Conservation (phyloP, 129 eudicot genomes). For the Gnaphalium uliginosum region DNA sequence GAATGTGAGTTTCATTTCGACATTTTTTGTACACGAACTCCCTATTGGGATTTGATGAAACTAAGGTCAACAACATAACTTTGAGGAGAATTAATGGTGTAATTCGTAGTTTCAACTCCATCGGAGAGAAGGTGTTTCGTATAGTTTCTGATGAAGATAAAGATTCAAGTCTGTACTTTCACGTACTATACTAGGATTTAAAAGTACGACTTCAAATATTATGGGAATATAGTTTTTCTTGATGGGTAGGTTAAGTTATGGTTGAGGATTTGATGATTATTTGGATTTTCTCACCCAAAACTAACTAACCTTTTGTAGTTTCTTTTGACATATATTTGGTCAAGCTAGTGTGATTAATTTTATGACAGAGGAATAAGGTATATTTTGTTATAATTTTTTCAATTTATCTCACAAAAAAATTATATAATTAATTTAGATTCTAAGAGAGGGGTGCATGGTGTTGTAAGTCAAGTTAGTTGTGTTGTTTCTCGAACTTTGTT, state of each 20-base stretch:
- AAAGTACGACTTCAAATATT: background rate
- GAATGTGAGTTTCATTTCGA: conserved; percentile 29
- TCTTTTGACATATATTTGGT: background rate
- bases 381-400: background rate
- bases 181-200: background rate
- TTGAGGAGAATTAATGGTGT: conserved; percentile 14
- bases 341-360: conserved; percentile 16
- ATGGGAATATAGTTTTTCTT: background rate
- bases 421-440: too few species aligned
- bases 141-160: background rate
- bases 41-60: conserved; percentile 23
- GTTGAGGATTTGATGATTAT: conserved; percentile 24
- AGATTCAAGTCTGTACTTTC: conserved; percentile 1
- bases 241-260: conserved; percentile 30
- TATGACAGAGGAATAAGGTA: background rate
- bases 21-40: conserved; percentile 50
- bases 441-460: too few species aligned
- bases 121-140: background rate
- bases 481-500: too few species aligned
- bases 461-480: too few species aligned
- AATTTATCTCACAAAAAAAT: too few species aligned
- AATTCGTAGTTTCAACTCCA: conserved; percentile 5
- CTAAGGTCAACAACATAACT: conserved; percentile 6
- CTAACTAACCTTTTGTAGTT: conserved; percentile 5
- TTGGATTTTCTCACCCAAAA: conserved; percentile 26